Percentiles rank a stretch among this genome's conserved stretches.
These are phyloP conservation scores for Thelephora aurantiotincta DNA, from an alignment of 768 basidiomycete genomes.

Conservation along the genomic window DNA sequence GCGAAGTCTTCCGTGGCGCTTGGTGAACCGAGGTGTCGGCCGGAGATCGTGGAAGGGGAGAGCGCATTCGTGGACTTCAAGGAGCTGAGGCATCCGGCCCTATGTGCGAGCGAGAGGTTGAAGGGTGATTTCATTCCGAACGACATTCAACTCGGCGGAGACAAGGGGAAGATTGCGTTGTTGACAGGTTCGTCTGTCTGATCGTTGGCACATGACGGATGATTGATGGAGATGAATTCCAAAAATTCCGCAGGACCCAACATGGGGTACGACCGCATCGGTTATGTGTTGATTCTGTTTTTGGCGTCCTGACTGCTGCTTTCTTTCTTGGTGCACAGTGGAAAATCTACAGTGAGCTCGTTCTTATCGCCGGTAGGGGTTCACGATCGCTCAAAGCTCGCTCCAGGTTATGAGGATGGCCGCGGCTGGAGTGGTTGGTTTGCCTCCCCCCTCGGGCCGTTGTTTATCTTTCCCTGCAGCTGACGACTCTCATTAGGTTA, in stretches of 20 bases:
- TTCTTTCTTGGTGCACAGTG: constrained; percentile 24
- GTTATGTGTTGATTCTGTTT: constrained; percentile 16
- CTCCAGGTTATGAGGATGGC: constrained; percentile 85
- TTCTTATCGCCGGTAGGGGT: not conserved
- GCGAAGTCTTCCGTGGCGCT: constrained; percentile 82
- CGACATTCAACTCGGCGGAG: constrained; percentile 73
- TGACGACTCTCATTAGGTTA: constrained; percentile 32
- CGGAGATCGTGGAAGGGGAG: constrained; percentile 72
- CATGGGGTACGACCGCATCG: constrained; percentile 46
- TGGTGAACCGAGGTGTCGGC: constrained; percentile 89
- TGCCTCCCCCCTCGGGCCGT: not conserved
- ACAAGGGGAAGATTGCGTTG: constrained; percentile 61
- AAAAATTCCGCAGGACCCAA: constrained; percentile 44
- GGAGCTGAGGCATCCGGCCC: constrained; percentile 79
- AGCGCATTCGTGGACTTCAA: constrained; percentile 78
- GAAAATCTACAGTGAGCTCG: constrained; percentile 57
- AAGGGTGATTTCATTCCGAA: constrained; percentile 82
- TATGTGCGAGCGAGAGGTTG: constrained; percentile 47
- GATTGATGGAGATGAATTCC: constrained; percentile 2
- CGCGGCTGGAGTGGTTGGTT: constrained; percentile 70
- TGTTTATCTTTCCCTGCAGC: not conserved
- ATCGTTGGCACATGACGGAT: not conserved
- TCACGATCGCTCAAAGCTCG: not conserved
- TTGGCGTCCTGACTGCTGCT: constrained; percentile 4
- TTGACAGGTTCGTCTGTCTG: constrained; percentile 52